Evolutionary conservation across 148 eudicot genomes (phyloP).

Genomic region (Rhododendron ovatum): DNA sequence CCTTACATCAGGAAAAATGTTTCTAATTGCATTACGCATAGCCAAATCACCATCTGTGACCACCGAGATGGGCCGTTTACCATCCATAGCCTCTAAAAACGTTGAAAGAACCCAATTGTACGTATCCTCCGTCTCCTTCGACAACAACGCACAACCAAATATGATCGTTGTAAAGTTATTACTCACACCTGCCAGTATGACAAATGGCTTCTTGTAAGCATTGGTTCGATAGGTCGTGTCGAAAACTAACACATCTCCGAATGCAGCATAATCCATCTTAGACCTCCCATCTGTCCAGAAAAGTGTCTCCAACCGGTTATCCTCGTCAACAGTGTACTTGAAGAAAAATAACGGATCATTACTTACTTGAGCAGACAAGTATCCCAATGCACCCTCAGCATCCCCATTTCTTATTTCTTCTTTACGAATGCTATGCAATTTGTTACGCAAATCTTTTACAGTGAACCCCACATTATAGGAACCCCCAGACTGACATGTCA

Average conservation of each 20-base stretch:
- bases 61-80: no score
- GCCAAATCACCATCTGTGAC: no score
- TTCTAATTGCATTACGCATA: no score
- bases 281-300: no score
- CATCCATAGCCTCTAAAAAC: no score
- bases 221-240: not conserved
- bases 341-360: no score
- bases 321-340: no score
- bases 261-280: not conserved
- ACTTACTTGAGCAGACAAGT: no score
- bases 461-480: not conserved
- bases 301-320: no score
- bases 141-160: not conserved
- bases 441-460: not conserved
- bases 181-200: not conserved
- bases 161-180: no score
- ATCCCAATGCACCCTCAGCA: no score
- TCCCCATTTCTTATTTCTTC: not conserved
- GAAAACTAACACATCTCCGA: not conserved
- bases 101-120: not conserved
- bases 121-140: no score
- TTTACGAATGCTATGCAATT: not conserved
- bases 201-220: not conserved
- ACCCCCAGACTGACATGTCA: not conserved
- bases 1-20: not conserved